Conservation (phyloP, 2,329 filamentous ascomycete species). For the Rhynchosporium agropyri region DNA sequence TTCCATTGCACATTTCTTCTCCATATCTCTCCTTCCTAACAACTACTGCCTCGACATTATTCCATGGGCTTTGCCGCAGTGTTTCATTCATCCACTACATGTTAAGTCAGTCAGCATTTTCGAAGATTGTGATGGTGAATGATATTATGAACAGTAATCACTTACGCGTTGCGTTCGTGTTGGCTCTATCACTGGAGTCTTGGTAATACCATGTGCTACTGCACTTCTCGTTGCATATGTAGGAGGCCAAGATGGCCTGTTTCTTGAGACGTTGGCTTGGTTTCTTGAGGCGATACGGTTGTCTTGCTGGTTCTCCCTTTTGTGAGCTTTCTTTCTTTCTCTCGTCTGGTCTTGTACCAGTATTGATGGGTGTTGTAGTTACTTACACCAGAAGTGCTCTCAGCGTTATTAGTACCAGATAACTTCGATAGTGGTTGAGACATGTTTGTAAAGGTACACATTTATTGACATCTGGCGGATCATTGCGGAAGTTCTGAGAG, state of each 20-base stretch:
- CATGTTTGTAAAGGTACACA: not conserved
- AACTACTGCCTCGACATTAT: conserved; percentile 5
- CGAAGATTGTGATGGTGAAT: not conserved
- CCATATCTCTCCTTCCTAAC: not conserved
- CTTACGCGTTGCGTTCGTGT: not conserved
- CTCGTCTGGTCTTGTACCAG: not conserved
- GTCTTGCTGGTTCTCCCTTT: not conserved
- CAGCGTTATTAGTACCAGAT: not conserved
- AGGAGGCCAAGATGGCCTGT: not conserved
- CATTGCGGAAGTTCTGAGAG: not conserved
- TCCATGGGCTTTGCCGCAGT: conserved; percentile 15
- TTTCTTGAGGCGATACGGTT: not conserved
- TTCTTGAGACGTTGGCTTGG: not conserved
- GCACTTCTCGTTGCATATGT: not conserved
- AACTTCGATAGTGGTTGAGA: not conserved
- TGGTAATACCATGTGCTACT: not conserved
- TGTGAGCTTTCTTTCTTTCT: not conserved
- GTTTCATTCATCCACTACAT: conserved; percentile 18
- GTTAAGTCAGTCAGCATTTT: not conserved
- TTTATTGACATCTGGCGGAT: not conserved
- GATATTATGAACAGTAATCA: not conserved
- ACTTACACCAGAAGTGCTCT: not conserved
- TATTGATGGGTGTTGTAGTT: not conserved
- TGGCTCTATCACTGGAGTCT: not conserved
- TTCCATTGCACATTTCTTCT: not conserved